phyloP scores from a whole-genome alignment of 2,329 filamentous ascomycete genomes.

The Xylariaceae sp. region DNA sequence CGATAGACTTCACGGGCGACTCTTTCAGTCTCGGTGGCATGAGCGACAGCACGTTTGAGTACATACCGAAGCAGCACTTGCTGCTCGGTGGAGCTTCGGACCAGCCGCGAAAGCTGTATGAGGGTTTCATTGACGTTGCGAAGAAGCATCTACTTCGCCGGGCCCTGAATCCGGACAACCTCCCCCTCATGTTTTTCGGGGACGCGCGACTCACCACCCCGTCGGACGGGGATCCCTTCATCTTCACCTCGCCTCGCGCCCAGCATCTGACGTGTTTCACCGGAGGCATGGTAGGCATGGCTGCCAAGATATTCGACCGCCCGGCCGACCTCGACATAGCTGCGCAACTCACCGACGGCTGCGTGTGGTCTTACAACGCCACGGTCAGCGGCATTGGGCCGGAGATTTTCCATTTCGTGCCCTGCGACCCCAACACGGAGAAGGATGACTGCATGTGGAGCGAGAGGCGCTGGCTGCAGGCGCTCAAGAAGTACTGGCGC shows the following conservation, averaged over 20 bases:
- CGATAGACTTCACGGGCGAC: slow-evolving; percentile 45
- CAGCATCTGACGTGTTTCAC: slow-evolving; percentile 57
- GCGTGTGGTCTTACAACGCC: slow-evolving; percentile 55
- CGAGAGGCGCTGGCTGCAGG: slow-evolving; percentile 19
- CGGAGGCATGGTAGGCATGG: slow-evolving; percentile 59
- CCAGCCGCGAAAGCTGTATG: slow-evolving; percentile 39
- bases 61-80: slow-evolving; percentile 58
- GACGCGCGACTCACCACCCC: slow-evolving; percentile 28
- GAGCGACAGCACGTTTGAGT: slow-evolving; percentile 55
- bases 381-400: slow-evolving; percentile 54
- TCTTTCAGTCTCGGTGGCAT: slow-evolving; percentile 48
- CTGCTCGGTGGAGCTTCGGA: slow-evolving; percentile 56
- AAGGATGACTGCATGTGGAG: slow-evolving; percentile 25
- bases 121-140: slow-evolving; percentile 36
- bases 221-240: slow-evolving; percentile 11
- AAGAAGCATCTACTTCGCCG: slow-evolving; percentile 37
- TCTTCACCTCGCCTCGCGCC: slow-evolving; percentile 26
- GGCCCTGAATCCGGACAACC: slow-evolving; percentile 33
- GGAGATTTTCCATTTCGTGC: slow-evolving; percentile 46
- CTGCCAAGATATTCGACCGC: slow-evolving; percentile 49
- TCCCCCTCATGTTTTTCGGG: slow-evolving; percentile 41
- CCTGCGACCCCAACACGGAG: slow-evolving; percentile 23
- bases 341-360: slow-evolving; percentile 53
- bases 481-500: slow-evolving; percentile 20
- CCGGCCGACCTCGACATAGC: slow-evolving; percentile 49